These are phyloP conservation scores for Aaosphaeria arxii DNA, from an alignment of 2,329 filamentous ascomycete genomes.

Conservation along the genomic window DNA sequence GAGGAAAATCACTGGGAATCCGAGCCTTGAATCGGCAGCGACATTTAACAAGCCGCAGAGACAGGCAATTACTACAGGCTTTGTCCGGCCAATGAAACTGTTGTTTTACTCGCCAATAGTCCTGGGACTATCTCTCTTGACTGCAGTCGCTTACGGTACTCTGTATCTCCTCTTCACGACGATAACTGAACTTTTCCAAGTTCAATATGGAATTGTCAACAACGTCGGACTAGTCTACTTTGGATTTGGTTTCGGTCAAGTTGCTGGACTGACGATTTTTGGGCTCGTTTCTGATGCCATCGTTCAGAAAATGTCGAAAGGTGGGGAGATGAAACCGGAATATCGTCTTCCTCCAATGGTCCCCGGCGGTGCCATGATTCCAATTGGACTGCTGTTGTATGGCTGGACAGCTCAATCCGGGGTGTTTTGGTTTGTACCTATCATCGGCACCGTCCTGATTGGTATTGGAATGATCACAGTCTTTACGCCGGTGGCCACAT, in stretches of 20 bases:
- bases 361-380: constrained; percentile 23
- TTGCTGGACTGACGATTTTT: no score
- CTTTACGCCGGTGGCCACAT: constrained; percentile 49
- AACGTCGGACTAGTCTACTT: no score
- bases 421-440: constrained; percentile 53
- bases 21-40: constrained; percentile 40
- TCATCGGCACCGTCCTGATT: constrained; percentile 50
- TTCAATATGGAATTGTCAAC: constrained; percentile 31
- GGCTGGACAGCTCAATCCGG: constrained; percentile 52
- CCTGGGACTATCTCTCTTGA: constrained; percentile 44
- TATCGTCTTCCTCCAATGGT: constrained; percentile 17
- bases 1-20: constrained; percentile 50
- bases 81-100: constrained; percentile 56
- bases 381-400: constrained; percentile 40
- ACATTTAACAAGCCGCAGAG: constrained; percentile 36
- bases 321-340: constrained; percentile 11
- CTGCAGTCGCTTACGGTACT: constrained; percentile 9
- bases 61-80: constrained; percentile 43
- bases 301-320: constrained; percentile 45
- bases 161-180: constrained; percentile 52
- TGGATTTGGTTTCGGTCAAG: no score
- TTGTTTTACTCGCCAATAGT: constrained; percentile 52
- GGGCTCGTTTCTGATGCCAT: constrained; percentile 7
- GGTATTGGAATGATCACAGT: constrained; percentile 34
- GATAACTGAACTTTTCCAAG: constrained; percentile 50